phyloP scores from a whole-genome alignment of 371 early-diverging fungal genomes.

The Dentiscutata heterogama region DNA sequence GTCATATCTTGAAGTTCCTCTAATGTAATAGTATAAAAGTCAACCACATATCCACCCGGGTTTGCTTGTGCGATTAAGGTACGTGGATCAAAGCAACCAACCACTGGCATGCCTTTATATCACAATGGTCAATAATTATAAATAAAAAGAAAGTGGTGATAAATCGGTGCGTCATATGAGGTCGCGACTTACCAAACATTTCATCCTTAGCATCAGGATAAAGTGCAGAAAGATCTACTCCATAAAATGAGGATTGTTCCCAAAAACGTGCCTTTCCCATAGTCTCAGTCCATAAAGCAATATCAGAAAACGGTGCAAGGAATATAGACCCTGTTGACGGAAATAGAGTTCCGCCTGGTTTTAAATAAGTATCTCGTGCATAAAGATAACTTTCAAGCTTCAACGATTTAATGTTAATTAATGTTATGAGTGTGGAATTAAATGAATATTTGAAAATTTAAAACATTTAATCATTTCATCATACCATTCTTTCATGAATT shows the following conservation, averaged over 20 bases:
- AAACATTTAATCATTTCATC: constrained; percentile 23
- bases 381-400: constrained; percentile 84
- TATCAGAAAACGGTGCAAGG: constrained; percentile 90
- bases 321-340: constrained; percentile 91
- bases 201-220: constrained; percentile 85
- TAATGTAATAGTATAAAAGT: constrained; percentile 86
- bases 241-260: constrained; percentile 91
- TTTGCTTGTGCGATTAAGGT: constrained; percentile 78
- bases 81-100: constrained; percentile 93
- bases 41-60: constrained; percentile 72
- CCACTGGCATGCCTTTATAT: constrained; percentile 81
- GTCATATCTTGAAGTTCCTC: constrained; percentile 82
- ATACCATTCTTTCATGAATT: constrained; percentile 94
- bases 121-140: background rate
- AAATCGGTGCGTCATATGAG: background rate
- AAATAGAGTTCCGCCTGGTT: constrained; percentile 92
- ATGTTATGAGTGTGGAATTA: background rate
- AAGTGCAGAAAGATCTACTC: constrained; percentile 91
- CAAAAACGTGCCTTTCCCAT: constrained; percentile 92
- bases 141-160: background rate
- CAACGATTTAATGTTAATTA: constrained; percentile 49
- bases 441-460: background rate
- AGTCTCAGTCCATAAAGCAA: constrained; percentile 89
- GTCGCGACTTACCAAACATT: constrained; percentile 72
- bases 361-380: constrained; percentile 92